Base-by-base conservation (phyloP, 163 green algal species). In the Chlamydomonas reinhardtii region DNA sequence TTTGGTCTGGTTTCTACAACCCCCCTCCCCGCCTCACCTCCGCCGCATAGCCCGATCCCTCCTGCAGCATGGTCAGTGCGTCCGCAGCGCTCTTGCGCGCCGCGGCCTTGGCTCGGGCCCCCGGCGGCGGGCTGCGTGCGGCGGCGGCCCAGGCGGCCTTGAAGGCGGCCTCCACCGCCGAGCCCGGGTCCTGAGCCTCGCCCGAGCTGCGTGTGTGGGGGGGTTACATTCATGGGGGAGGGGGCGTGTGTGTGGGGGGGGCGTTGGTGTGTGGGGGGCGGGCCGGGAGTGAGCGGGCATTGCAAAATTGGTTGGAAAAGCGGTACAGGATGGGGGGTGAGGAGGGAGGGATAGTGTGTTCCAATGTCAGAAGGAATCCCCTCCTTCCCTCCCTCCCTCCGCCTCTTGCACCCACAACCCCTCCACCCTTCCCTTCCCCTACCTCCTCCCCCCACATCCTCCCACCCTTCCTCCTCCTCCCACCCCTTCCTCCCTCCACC, bases 81-180 rank as follows among this genome's bases (percentile, higher is more conserved):
- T 88, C 48, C 4, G 24, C 24, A 6, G 69, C n/a, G n/a, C 35
- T 74, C 80, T 86, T 86, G 70, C 80, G 80, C 54, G 70, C 54
- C 54, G 80, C 80, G 15, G 52, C 43, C 83, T 90, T 90, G 17
- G 43, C 82, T 15, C 76, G 71, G 1, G 68, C 83, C 20, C 82
- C 84, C 54, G 43, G 19, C 2, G 25, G 83, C 16, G 54, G 64
- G 37, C 22, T 56, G 65, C 69, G 29, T 0, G 83, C 89, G 9
- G 74, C 83, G 16, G 52, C 78, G 19, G 2, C 72, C 91, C 91
- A 94, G 6, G 74, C 77, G 2, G 24, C 74, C n/a, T 24, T 43
- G 76, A 93, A 94, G 2, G 73, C 39, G 48, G 62, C n/a, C 61
- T 91, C 66, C 62, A 94, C 34, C 54, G 89, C 74, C 25, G 69